Conservation (phyloP, 2,329 filamentous ascomycete genomes). For the Nemania serpens region DNA sequence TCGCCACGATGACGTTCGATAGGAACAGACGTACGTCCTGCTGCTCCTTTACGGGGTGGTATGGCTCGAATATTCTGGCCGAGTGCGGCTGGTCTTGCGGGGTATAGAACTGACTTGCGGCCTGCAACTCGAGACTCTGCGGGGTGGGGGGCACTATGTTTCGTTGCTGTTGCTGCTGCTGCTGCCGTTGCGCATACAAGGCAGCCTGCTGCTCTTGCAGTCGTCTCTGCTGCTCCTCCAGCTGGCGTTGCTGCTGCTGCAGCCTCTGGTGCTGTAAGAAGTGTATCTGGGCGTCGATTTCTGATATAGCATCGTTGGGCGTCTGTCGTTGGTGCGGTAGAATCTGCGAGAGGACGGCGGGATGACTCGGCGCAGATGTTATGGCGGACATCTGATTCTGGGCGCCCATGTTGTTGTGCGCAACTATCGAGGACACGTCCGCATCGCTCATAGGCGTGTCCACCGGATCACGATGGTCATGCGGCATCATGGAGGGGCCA, state of each 20-base stretch:
- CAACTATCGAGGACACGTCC: constrained; percentile 45
- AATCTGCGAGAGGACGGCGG: constrained; percentile 52
- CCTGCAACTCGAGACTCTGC: constrained; percentile 78
- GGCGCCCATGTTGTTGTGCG: constrained; percentile 45
- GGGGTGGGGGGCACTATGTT: constrained; percentile 77
- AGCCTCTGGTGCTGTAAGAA: constrained; percentile 67
- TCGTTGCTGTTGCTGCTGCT: constrained; percentile 49
- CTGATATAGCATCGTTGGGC: constrained; percentile 58
- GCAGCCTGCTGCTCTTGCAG: constrained; percentile 50
- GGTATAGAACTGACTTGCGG: constrained; percentile 63
- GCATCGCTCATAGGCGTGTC: constrained; percentile 57
- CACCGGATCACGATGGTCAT: constrained; percentile 46
- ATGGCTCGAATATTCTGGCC: constrained; percentile 68
- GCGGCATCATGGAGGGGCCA: constrained; percentile 48
- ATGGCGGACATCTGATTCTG: constrained; percentile 55
- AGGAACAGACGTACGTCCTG: constrained; percentile 58
- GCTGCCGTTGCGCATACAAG: constrained; percentile 53
- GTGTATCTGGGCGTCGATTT: constrained; percentile 69
- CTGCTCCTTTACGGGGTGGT: constrained; percentile 70
- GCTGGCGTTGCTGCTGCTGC: constrained; percentile 62
- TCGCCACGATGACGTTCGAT: constrained; percentile 23
- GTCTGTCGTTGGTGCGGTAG: constrained; percentile 52
- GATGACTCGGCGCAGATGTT: constrained; percentile 51
- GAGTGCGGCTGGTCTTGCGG: constrained; percentile 60
- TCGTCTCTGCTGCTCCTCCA: constrained; percentile 59